Base-by-base conservation (phyloP, 148 eudicot species). In the Heliosperma pusillum region DNA sequence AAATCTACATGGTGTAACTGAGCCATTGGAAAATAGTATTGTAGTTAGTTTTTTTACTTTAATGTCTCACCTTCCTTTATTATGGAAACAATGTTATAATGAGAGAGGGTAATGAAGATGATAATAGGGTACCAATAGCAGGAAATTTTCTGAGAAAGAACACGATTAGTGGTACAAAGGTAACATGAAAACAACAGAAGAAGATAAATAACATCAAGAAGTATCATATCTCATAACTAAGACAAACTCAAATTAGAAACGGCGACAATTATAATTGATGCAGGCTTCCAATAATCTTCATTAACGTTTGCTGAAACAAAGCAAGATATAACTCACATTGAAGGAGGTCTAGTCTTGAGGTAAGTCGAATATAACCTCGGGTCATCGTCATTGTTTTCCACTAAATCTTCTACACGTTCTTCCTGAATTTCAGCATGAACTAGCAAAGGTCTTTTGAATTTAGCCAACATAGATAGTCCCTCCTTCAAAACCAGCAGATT, bases 291-390 rank as follows among this genome's bases (percentile, higher is more conserved):
- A 36, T 36, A 36, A 36, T 36, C 0, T 36, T 36, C 7, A 36
- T 4, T 36, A 36, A 36, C 42, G n/a, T 36, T 36, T 36, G 42
- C 42, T 59, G 63, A 52, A 26, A 27, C 40, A 24, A 70, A 24
- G 44, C 42, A 25, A 50, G 21, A 70, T 0, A 17, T 1, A 73
- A 75, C 82, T 78, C 81, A 95, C 99, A 85, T 82, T 50, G 97
- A 95, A 79, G 97, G 80, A 70, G 99, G 99, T 78, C 99, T 88
- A 64, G 92, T 88, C 77, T 86, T 86, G 36, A 95, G 92, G 83
- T 95, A 95, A 47, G 93, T 89, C 19, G 87, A 82, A 81, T 95
- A 95, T 15, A 88, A 84, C 73, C 87, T 86, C 74, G 89, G 79
- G 79, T 88, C 88, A 33, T 65, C 82, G 36, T 79, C 73, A 69